Percentiles rank a stretch among this genome's conserved stretches.
Evolutionary conservation across 148 eudicot genomes (phyloP).

Genomic region (Polygonum maritimum): DNA sequence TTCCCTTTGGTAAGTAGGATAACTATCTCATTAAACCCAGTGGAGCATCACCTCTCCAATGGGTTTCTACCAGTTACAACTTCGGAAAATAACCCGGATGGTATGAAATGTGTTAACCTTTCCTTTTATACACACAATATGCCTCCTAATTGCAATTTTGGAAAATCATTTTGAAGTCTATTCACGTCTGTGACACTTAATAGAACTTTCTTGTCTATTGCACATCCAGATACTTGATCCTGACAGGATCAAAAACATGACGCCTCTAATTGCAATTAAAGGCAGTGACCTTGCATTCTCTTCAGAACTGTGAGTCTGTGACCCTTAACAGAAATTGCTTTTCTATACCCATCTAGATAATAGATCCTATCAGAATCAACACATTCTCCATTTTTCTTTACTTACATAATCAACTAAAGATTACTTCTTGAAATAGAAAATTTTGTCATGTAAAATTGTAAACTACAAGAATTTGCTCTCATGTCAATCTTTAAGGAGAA

Average conservation of each 20-base stretch:
- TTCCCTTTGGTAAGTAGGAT: no score
- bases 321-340: no score
- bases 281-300: no score
- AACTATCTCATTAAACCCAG: no score
- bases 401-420: not conserved
- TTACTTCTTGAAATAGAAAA: not conserved
- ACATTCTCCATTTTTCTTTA: not conserved
- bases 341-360: not conserved
- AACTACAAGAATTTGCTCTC: not conserved
- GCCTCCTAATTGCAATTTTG: no score
- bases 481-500: not conserved
- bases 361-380: no score
- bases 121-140: not conserved
- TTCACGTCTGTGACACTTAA: not conserved
- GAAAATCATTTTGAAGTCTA: no score
- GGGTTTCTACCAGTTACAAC: not conserved
- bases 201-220: not conserved
- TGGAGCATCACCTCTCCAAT: no score
- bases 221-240: not conserved
- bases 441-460: not conserved
- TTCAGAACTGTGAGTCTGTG: not conserved
- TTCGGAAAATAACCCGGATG: not conserved
- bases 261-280: no score
- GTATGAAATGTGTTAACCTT: not conserved
- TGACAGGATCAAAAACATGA: no score